phyloP scores from a whole-genome alignment of 306 rosid genomes.

The Rosa rugosa region DNA sequence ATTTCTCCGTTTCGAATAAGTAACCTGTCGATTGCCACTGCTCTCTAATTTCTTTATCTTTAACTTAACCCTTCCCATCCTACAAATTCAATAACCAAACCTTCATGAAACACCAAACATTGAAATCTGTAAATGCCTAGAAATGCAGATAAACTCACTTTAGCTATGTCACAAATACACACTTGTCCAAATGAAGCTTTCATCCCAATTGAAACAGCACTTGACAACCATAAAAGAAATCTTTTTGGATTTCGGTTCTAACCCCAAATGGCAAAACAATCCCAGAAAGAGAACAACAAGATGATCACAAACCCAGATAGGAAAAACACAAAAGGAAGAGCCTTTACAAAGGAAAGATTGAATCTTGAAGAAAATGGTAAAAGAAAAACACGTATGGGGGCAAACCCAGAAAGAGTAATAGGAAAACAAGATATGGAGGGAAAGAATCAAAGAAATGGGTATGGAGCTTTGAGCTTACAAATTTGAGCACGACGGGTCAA shows the following conservation, averaged over 20 bases:
- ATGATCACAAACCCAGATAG: neutral
- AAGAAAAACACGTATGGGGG: constrained; percentile 2
- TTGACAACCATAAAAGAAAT: neutral
- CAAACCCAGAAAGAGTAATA: constrained; percentile 3
- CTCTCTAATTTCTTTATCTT: constrained; percentile 81
- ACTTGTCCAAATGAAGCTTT: constrained; percentile 21
- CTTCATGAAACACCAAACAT: neutral
- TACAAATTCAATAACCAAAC: constrained; percentile 34
- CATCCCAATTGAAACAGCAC: constrained; percentile 13
- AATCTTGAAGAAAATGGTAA: neutral
- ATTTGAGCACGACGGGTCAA: constrained; percentile 53
- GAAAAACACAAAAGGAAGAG: neutral
- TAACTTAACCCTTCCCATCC: constrained; percentile 86
- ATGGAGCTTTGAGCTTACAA: constrained; percentile 27
- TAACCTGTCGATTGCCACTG: constrained; percentile 64
- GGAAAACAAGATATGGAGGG: constrained; percentile 2
- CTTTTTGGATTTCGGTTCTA: neutral
- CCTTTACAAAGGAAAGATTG: constrained; percentile 1
- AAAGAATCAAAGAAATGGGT: constrained; percentile 25
- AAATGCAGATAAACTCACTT: constrained; percentile 26
- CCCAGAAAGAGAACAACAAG: constrained; percentile 7
- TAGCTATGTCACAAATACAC: constrained; percentile 13
- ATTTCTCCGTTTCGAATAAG: constrained; percentile 65
- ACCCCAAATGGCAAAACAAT: neutral
- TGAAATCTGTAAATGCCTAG: constrained; percentile 10